A percentile compares a stretch with the other conserved stretches of the same genome.
phyloP scores from a whole-genome alignment of 306 rosid genomes.

The Lathyrus sativus region DNA sequence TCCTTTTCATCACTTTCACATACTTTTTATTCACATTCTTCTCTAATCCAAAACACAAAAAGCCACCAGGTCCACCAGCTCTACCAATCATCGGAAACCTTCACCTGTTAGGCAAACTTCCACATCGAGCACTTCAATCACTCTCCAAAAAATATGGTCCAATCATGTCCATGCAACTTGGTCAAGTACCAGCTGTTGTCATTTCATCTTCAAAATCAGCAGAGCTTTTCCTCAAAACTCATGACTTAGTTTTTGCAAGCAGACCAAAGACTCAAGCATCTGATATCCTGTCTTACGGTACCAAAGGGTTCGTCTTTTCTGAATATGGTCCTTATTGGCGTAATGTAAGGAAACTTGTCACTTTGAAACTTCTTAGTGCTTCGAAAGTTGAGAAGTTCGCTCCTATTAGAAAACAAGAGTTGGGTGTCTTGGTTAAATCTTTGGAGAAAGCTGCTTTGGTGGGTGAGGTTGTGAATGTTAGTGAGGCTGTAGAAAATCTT shows the following conservation, averaged over 20 bases:
- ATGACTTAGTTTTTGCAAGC: neutral
- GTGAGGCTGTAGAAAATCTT: constrained; percentile 6
- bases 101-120: neutral
- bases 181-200: neutral
- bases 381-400: constrained; percentile 25
- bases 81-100: neutral
- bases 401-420: constrained; percentile 22
- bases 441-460: neutral
- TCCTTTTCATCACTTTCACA: neutral
- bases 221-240: neutral
- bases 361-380: constrained; percentile 25
- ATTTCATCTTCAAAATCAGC: neutral
- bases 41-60: neutral
- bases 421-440: neutral
- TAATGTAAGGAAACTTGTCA: constrained; percentile 38
- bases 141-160: neutral
- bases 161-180: neutral
- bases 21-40: neutral
- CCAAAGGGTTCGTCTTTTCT: neutral
- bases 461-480: constrained; percentile 7
- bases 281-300: neutral
- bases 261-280: neutral
- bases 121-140: neutral
- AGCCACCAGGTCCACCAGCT: neutral
- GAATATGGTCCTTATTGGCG: constrained; percentile 9